Evolutionary conservation across 108 stramenopile genomes (phyloP), one percentile per base, ranked within the genome.

Genomic region (Cylindrotheca fusiformis): DNA sequence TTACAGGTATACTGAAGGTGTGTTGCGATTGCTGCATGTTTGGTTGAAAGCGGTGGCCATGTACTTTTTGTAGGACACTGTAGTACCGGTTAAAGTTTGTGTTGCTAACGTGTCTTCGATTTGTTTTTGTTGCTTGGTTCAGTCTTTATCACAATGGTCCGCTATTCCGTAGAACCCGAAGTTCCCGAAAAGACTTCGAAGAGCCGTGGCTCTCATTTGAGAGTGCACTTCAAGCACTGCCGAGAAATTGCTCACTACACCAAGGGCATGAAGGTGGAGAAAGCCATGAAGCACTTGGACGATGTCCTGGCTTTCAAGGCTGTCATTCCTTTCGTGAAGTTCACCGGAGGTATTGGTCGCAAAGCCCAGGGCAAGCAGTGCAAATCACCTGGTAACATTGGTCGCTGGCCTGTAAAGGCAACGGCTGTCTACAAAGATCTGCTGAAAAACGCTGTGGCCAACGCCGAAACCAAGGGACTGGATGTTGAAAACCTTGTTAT

Each of bases 171-270:
- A 21, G 93, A 94, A 71, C 82, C 87, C 70, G 94, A 95, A 47
- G 75, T 72, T 28, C 84, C 86, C 22, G 85, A 80, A 47, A 86
- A 86, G 72, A 77, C 78, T 65, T 82, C 86, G 65, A 99, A 99
- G 84, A 80, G 95, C 32, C 84, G 96, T 44, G 97, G 96, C 49
- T 94, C 95, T 29, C 93, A 97, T 82, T 86, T 99, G 33, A 93
- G 98, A 27, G 89, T 96, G 57, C 99, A 99, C 88, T 99, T 88
- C 95, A 99, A 99, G 95, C 97, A 99, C 91, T 95, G 96, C 82
- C 87, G 96, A 36, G 96, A 99, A 65, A 93, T 98, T 68, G 82
- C 84, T 54, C 85, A 94, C 77, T 83, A 78, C 70, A 97, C 98
- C 85, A 90, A 94, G 79, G 97, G 97, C 50, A 95, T 95, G 96